phyloP scores from a whole-genome alignment of 495 filamentous ascomycete species.

The Rusavskia elegans region DNA sequence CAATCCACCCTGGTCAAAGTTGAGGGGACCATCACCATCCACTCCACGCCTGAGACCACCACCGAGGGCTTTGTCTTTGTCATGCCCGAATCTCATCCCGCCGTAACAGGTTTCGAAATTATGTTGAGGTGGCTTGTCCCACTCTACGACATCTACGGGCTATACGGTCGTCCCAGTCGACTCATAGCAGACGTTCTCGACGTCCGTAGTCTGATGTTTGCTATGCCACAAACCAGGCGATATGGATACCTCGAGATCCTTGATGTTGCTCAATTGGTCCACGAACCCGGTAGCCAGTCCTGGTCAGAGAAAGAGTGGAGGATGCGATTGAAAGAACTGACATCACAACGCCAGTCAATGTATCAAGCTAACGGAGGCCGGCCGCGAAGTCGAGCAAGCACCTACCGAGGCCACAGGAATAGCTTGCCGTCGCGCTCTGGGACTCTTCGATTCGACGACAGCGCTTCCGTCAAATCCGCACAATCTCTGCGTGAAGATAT shows the following conservation, averaged over 20 bases:
- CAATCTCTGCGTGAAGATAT: constrained; percentile 29
- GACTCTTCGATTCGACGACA: constrained; percentile 50
- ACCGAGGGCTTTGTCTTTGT: constrained; percentile 92
- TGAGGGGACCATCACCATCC: constrained; percentile 78
- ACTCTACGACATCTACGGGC: constrained; percentile 77
- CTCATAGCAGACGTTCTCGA: constrained; percentile 79
- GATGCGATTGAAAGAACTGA: constrained; percentile 74
- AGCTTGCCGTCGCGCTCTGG: constrained; percentile 42
- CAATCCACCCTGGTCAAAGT: constrained; percentile 89
- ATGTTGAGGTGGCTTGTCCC: constrained; percentile 93
- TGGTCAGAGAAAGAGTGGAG: constrained; percentile 91
- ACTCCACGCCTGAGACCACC: constrained; percentile 52
- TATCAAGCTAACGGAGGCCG: constrained; percentile 24
- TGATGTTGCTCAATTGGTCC: constrained; percentile 67
- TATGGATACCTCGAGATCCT: constrained; percentile 85
- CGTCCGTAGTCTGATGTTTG: constrained; percentile 89
- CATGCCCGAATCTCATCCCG: constrained; percentile 88
- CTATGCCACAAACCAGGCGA: constrained; percentile 73
- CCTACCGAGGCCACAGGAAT: constrained; percentile 45
- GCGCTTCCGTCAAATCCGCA: constrained; percentile 38
- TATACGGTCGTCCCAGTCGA: constrained; percentile 82
- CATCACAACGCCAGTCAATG: constrained; percentile 54
- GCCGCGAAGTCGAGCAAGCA: constrained; percentile 43
- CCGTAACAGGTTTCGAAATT: constrained; percentile 88
- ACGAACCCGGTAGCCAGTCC: constrained; percentile 54